phyloP scores from a whole-genome alignment of 1,284 basidiomycete species.

The Moniliella sp. region DNA sequence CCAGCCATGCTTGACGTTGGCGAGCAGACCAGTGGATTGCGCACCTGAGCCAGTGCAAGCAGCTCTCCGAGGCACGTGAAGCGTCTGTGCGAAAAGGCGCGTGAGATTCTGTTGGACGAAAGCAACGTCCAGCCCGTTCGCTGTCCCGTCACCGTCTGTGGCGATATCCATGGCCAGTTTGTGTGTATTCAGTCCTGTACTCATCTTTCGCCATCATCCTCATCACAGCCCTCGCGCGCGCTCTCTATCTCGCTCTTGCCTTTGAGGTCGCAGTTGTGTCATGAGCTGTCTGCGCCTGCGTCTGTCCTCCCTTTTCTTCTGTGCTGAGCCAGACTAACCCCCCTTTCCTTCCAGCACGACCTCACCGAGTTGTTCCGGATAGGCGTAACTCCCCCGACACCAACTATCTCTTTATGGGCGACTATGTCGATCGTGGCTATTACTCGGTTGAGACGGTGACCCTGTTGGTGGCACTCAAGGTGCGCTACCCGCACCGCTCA shows the following conservation, averaged over 20 bases:
- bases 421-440: slow-evolving; percentile 50
- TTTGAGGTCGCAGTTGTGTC: no score
- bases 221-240: no score
- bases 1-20: no score
- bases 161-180: slow-evolving; percentile 95
- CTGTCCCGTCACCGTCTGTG: slow-evolving; percentile 90
- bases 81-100: slow-evolving; percentile 65
- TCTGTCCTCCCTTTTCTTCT: no score
- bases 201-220: no score
- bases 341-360: no score
- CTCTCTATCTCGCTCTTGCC: no score
- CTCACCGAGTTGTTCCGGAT: slow-evolving; percentile 85
- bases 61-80: slow-evolving; percentile 25
- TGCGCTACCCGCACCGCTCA: slow-evolving; percentile 89
- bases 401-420: slow-evolving; percentile 84
- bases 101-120: slow-evolving; percentile 82
- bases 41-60: slow-evolving; percentile 23
- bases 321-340: no score
- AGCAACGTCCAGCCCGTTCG: slow-evolving; percentile 90
- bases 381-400: slow-evolving; percentile 83
- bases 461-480: slow-evolving; percentile 77
- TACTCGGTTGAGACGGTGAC: slow-evolving; percentile 93
- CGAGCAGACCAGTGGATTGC: no score
- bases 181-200: no score
- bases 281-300: no score